Evolutionary conservation across 441 rosid genomes (phyloP), one percentile per base, ranked within the genome.

Genomic region (Pelargonium myrrhifolium): DNA sequence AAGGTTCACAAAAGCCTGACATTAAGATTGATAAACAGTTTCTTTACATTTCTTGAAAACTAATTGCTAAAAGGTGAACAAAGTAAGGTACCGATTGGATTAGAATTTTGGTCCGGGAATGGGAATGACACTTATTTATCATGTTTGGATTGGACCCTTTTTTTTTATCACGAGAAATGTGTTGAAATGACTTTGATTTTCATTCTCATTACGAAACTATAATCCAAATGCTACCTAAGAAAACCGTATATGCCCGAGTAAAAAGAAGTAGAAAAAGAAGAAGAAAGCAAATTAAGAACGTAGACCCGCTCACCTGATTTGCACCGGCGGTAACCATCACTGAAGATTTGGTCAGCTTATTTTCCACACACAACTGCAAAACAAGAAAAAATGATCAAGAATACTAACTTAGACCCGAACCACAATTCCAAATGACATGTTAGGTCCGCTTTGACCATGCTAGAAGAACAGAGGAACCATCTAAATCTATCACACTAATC

Each of bases 291-390:
- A 28, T 37, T 62, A 35, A 35, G 14, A 72, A 40, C 49, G n/a
- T n/a, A 31, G 6, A 67, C 26, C 24, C 26, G 9, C 6, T 47
- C 72, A 90, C 97, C 96, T 92, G 99, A 77, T 95, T 95, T 74
- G 98, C 99, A 65, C 99, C 99, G 3, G 99, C 86, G 71, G 99
- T 95, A 66, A 92, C 99, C 88, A 95, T 91, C 71, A 95, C 97
- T 0, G 84, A 81, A 58, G 99, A 95, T 68, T 83, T 87, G 61
- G 74, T 76, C 76, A 92, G 77, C 71, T 89, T 90, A 75, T 95
- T 95, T 75, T 95, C 97, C 69, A 22, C 71, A 15, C 69, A 70
- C 80, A 95, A 80, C 98, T 92, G 86, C 78, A 80, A 18, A 51
- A 71, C 10, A 47, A 43, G 61, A 42, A 21, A 67, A 67, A 43